These are phyloP conservation scores for Ambrosia artemisiifolia DNA, from an alignment of 129 eudicot genomes.

Conservation along the genomic window DNA sequence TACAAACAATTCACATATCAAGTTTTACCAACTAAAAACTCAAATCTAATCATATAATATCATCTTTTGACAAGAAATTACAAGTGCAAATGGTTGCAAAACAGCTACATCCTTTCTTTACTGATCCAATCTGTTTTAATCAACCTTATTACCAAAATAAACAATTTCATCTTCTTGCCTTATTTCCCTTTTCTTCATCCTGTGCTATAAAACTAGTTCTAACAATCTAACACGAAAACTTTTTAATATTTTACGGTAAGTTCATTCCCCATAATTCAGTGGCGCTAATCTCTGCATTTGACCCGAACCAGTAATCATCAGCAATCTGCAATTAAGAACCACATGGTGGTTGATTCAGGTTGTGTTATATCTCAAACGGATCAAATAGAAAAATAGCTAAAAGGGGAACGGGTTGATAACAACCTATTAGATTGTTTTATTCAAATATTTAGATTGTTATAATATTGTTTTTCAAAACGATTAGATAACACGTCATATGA, in stretches of 20 bases:
- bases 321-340: conserved; percentile 44
- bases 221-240: background rate
- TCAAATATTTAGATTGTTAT: background rate
- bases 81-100: conserved; percentile 23
- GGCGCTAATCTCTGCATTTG: conserved; percentile 44
- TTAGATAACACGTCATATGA: background rate
- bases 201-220: conserved; percentile 30
- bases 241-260: conserved; percentile 16
- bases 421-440: background rate
- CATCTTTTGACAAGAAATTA: conserved; percentile 15
- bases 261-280: conserved; percentile 55
- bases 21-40: background rate
- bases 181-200: conserved; percentile 4
- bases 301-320: conserved; percentile 66
- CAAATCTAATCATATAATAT: conserved; percentile 14
- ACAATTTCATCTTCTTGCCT: conserved; percentile 4
- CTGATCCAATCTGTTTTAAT: conserved; percentile 15
- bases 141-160: conserved; percentile 20
- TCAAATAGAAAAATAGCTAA: background rate
- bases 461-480: background rate
- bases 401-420: background rate
- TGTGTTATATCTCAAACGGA: background rate
- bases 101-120: conserved; percentile 26
- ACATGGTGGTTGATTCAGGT: background rate
- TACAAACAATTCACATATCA: background rate